Conservation (phyloP, 495 filamentous ascomycete genomes). For the Xeromyces bisporus region DNA sequence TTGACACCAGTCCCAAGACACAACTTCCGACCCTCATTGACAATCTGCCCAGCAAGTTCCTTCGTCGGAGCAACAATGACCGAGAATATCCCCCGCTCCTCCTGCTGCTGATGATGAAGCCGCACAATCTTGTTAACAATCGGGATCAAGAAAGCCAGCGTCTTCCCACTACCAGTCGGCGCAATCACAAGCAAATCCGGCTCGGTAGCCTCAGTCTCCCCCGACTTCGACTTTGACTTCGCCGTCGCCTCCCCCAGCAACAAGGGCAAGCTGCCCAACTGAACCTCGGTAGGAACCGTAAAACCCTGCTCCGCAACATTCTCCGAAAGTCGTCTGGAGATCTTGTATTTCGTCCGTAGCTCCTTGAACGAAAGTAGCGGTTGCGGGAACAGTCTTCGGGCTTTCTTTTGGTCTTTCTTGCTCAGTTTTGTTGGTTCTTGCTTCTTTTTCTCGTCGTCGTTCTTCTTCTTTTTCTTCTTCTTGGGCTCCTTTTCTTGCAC, state of each 20-base stretch:
- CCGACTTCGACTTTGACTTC: conserved; percentile 5
- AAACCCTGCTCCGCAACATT: conserved; percentile 80
- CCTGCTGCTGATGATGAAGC: conserved; percentile 26
- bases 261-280: conserved; percentile 69
- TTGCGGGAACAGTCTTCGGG: conserved; percentile 45
- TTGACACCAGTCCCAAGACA: conserved; percentile 60
- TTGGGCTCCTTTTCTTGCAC: conserved; percentile 33
- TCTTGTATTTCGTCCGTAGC: conserved; percentile 47
- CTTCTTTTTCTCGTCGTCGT: conserved; percentile 23
- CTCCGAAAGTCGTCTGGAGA: conserved; percentile 50
- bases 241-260: conserved; percentile 34
- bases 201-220: conserved; percentile 12
- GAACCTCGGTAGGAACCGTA: conserved; percentile 76
- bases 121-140: conserved; percentile 57
- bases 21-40: conserved; percentile 78
- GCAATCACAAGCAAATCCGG: conserved; percentile 75
- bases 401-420: conserved; percentile 37
- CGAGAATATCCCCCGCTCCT: conserved; percentile 36
- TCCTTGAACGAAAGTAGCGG: conserved; percentile 66
- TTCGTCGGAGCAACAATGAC: conserved; percentile 81
- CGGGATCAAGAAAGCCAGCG: conserved; percentile 77
- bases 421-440: conserved; percentile 16
- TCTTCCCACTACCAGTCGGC: conserved; percentile 96
- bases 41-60: conserved; percentile 82
- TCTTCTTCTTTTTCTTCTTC: conserved; percentile 36